Percentiles rank a stretch among this genome's conserved stretches.
phyloP scores from a whole-genome alignment of 129 eudicot species.

The Chrysanthemum seticuspe region DNA sequence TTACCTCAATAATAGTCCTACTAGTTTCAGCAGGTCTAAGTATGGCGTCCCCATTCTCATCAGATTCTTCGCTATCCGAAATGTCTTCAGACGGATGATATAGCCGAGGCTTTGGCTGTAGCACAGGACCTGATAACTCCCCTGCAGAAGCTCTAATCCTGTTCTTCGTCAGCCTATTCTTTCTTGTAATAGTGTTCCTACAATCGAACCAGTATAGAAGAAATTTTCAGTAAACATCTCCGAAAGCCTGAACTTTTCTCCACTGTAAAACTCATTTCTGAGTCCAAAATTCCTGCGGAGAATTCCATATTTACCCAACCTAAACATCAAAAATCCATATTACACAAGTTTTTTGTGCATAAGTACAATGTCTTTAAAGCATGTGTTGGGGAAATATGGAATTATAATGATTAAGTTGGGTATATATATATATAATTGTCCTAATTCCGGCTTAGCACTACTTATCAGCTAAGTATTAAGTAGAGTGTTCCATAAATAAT shows the following conservation, averaged over 20 bases:
- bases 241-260: not conserved
- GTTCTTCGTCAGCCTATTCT: slow-evolving; percentile 19
- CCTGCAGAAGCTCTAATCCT: slow-evolving; percentile 51
- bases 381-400: no score
- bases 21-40: slow-evolving; percentile 67
- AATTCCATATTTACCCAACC: no score
- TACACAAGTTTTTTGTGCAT: no score
- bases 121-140: slow-evolving; percentile 48
- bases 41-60: slow-evolving; percentile 51
- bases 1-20: slow-evolving; percentile 76
- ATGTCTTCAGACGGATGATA: slow-evolving; percentile 91
- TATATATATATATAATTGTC: no score
- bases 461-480: no score
- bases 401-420: no score
- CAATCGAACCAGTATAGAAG: slow-evolving; percentile 10
- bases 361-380: no score
- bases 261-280: no score
- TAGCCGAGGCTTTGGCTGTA: slow-evolving; percentile 54
- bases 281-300: no score
- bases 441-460: no score
- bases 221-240: not conserved
- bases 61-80: slow-evolving; percentile 38
- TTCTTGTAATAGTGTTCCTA: slow-evolving; percentile 43
- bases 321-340: no score
- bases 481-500: no score